A percentile compares a stretch with the other conserved stretches of the same genome.
Conservation (phyloP, 306 rosid species). For the Casuarina glauca region DNA sequence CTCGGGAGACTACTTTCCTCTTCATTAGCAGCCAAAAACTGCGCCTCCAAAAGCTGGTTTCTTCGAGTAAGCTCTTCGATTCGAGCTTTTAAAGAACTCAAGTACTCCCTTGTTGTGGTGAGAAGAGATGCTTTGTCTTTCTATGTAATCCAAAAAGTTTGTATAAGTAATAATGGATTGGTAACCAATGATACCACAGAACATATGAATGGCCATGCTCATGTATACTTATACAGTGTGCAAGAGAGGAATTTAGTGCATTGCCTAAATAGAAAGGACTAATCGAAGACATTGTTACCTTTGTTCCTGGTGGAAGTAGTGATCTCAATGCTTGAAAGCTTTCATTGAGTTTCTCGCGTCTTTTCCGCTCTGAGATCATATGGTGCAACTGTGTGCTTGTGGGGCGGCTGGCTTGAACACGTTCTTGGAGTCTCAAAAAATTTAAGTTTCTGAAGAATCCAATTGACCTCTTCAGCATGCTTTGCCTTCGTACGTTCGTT, state of each 20-base stretch:
- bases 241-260: background rate
- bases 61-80: conserved; percentile 51
- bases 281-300: conserved; percentile 42
- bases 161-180: background rate
- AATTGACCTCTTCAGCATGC: conserved; percentile 60
- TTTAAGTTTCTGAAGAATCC: conserved; percentile 52
- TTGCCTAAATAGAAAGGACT: background rate
- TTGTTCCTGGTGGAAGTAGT: conserved; percentile 77
- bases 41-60: conserved; percentile 51
- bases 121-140: conserved; percentile 87
- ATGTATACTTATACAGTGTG: background rate
- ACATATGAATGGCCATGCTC: too few species aligned
- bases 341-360: conserved; percentile 85
- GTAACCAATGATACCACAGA: background rate
- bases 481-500: conserved; percentile 33
- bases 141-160: conserved; percentile 34
- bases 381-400: conserved; percentile 64
- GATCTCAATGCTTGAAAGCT: conserved; percentile 73
- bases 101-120: conserved; percentile 59
- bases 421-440: conserved; percentile 42
- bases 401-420: conserved; percentile 46
- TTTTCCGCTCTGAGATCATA: conserved; percentile 71
- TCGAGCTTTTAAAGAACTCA: conserved; percentile 53
- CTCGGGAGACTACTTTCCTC: background rate
- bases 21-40: conserved; percentile 7